Conservation (phyloP, 768 basidiomycete species). For the Pleurotus giganteus region DNA sequence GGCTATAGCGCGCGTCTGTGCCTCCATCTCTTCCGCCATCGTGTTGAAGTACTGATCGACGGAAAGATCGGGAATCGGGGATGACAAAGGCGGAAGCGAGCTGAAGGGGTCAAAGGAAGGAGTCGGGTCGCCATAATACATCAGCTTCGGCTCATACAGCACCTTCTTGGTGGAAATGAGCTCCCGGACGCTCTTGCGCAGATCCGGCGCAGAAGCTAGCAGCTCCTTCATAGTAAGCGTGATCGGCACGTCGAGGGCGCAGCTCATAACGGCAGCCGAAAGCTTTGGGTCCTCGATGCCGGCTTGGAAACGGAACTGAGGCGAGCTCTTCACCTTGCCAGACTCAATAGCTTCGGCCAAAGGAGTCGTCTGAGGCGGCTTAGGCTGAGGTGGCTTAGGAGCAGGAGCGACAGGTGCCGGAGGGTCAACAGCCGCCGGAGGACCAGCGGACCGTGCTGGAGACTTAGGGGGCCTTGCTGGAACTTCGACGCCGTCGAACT, state of each 20-base stretch:
- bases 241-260: slow-evolving; percentile 12
- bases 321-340: background rate
- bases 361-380: background rate
- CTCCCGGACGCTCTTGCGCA: slow-evolving; percentile 16
- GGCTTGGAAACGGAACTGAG: slow-evolving; percentile 14
- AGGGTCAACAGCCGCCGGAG: too few relatives aligned
- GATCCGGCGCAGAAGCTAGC: slow-evolving; percentile 12
- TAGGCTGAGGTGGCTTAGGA: background rate
- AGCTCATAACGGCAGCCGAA: slow-evolving; percentile 6
- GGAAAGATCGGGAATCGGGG: background rate
- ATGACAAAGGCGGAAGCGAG: background rate
- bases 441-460: background rate
- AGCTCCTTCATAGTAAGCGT: slow-evolving; percentile 16
- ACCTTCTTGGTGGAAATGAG: slow-evolving; percentile 12
- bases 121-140: background rate
- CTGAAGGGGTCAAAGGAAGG: background rate
- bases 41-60: background rate
- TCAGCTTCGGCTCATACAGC: too few relatives aligned
- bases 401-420: background rate
- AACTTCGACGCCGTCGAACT: background rate
- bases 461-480: slow-evolving; percentile 15
- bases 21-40: too few relatives aligned
- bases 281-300: slow-evolving; percentile 14
- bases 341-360: background rate
- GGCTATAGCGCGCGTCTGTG: too few relatives aligned